A percentile compares a stretch with the other conserved stretches of the same genome.
These are phyloP conservation scores for Tagetes erecta DNA, from an alignment of 129 eudicot genomes.

Conservation along the genomic window DNA sequence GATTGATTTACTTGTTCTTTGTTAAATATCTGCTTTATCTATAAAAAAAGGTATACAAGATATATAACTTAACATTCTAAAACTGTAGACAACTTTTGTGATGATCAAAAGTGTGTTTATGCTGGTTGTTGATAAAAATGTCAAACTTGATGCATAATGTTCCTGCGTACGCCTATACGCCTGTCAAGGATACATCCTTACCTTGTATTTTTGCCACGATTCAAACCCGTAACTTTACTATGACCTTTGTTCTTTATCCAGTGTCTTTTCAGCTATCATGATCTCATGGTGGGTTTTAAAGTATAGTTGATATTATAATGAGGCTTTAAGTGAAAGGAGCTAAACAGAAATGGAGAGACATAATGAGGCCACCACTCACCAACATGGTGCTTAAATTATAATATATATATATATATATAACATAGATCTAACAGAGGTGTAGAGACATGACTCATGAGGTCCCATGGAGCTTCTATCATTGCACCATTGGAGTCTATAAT, in stretches of 20 bases:
- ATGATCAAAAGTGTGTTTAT: not conserved
- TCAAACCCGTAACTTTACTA: no score
- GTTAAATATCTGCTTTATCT: not conserved
- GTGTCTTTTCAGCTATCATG: not conserved
- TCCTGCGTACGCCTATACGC: no score
- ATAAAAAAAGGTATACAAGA: conserved; percentile 11
- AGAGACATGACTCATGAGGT: not conserved
- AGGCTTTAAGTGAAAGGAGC: conserved; percentile 12
- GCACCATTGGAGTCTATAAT: conserved; percentile 21
- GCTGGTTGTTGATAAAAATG: no score
- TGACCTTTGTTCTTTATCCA: not conserved
- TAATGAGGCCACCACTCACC: not conserved
- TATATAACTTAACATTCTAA: not conserved
- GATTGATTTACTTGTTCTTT: not conserved
- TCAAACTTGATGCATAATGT: not conserved
- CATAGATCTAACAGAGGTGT: conserved; percentile 21
- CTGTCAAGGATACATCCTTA: no score
- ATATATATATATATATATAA: not conserved
- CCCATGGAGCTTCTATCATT: conserved; percentile 3
- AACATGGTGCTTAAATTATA: not conserved
- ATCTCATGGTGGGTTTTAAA: not conserved
- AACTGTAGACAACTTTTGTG: conserved; percentile 3
- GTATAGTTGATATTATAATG: not conserved
- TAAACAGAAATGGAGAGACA: conserved; percentile 8
- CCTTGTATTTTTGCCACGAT: no score